These are phyloP conservation scores for Rhinocladiella similis DNA, from an alignment of 2,329 filamentous ascomycete species.

Conservation along the genomic window DNA sequence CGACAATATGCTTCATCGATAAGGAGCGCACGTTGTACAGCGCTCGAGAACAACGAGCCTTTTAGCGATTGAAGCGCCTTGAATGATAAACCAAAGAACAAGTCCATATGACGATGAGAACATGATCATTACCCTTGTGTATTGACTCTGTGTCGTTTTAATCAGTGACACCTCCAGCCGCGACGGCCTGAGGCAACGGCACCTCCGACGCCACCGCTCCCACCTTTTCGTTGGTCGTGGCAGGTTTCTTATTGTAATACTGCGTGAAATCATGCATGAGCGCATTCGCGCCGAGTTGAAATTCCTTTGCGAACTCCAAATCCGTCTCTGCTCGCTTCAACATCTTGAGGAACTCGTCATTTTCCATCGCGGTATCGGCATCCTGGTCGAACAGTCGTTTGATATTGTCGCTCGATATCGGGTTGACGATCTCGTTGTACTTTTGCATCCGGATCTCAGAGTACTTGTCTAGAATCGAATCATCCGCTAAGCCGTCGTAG, in stretches of 20 bases:
- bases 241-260: constrained; percentile 12
- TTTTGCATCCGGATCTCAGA: constrained; percentile 41
- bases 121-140: too few relatives aligned
- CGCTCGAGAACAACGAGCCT: too few relatives aligned
- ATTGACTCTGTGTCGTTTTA: background rate
- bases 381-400: constrained; percentile 37
- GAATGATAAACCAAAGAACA: too few relatives aligned
- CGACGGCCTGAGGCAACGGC: background rate
- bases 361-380: constrained; percentile 37
- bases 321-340: constrained; percentile 37
- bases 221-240: background rate
- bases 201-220: background rate
- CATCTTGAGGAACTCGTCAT: constrained; percentile 39
- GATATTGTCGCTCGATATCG: constrained; percentile 45
- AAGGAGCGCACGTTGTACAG: too few relatives aligned
- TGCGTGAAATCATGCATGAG: constrained; percentile 25
- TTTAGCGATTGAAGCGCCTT: too few relatives aligned
- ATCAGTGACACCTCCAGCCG: constrained; percentile 7
- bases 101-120: too few relatives aligned
- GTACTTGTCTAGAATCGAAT: constrained; percentile 46
- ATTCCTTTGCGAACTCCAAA: constrained; percentile 25
- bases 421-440: constrained; percentile 41
- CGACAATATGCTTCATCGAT: too few relatives aligned
- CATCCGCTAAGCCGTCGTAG: constrained; percentile 39
- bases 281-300: constrained; percentile 10